These are phyloP conservation scores for Oropetium thomaeum DNA, from an alignment of 176 grass and related monocot genomes.

Conservation along the genomic window DNA sequence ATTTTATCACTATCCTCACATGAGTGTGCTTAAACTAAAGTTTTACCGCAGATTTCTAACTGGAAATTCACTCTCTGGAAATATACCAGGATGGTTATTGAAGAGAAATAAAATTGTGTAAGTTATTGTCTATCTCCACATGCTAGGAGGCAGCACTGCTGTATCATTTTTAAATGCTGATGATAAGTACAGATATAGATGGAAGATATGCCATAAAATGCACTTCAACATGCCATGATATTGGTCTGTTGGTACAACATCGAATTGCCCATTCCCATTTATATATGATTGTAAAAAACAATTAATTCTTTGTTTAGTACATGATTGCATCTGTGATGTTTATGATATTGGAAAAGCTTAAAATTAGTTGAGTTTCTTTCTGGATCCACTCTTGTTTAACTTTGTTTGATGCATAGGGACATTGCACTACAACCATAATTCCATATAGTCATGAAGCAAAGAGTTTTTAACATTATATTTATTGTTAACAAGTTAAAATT, in stretches of 20 bases:
- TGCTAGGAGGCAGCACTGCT: slow-evolving; percentile 7
- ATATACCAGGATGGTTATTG: slow-evolving; percentile 77
- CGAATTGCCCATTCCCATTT: background rate
- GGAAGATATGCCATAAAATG: background rate
- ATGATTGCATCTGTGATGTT: background rate
- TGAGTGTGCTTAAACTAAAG: slow-evolving; percentile 13
- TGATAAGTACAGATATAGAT: slow-evolving; percentile 20
- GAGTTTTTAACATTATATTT: background rate
- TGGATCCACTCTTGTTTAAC: background rate
- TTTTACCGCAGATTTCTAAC: slow-evolving; percentile 67
- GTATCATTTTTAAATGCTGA: background rate
- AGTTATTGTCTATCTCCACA: slow-evolving; percentile 29
- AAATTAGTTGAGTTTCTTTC: background rate
- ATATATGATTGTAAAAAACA: background rate
- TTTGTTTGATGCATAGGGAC: background rate
- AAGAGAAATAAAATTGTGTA: slow-evolving; percentile 68
- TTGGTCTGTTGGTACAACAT: background rate
- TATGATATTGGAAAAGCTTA: background rate
- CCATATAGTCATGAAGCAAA: background rate
- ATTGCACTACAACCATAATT: background rate
- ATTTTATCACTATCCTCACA: slow-evolving; percentile 16
- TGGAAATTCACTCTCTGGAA: slow-evolving; percentile 70
- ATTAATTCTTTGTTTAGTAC: slow-evolving; percentile 5
- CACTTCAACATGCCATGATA: background rate
- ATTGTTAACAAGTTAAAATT: slow-evolving; percentile 9